Conservation (phyloP, 305 asterid genomes). For the Fraxinus platypoda region DNA sequence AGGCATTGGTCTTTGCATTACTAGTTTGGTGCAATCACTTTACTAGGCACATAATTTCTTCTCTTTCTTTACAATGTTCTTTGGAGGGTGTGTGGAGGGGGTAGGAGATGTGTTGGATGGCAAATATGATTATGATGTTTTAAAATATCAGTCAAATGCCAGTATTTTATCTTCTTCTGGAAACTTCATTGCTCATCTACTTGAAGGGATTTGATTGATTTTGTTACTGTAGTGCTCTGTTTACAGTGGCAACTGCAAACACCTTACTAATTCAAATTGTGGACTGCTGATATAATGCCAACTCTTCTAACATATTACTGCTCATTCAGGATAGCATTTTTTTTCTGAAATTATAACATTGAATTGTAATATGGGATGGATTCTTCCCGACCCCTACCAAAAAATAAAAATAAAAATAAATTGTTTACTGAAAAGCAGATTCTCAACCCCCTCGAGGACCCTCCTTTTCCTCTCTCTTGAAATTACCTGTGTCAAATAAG, state of each 20-base stretch:
- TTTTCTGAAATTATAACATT: background rate
- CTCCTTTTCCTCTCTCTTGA: background rate
- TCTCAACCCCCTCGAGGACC: background rate
- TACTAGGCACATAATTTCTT: background rate
- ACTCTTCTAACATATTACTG: background rate
- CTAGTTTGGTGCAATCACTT: background rate
- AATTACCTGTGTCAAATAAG: background rate
- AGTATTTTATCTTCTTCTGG: conserved; percentile 7
- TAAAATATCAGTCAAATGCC: conserved; percentile 2
- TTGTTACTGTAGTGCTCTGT: background rate
- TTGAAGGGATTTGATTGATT: background rate
- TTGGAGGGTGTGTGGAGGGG: background rate
- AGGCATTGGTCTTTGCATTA: background rate
- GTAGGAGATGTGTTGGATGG: conserved; percentile 4
- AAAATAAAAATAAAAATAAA: background rate
- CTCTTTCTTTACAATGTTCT: background rate
- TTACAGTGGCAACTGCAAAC: background rate
- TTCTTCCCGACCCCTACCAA: background rate
- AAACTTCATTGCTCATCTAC: background rate
- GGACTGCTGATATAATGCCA: background rate
- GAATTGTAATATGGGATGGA: background rate
- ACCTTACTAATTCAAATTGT: background rate
- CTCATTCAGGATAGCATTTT: background rate
- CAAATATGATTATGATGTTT: conserved; percentile 17
- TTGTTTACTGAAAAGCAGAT: background rate